A percentile compares a stretch with the other conserved stretches of the same genome.
Conservation (phyloP, 192 early-diverging fungal genomes). For the Backusella australiensis region DNA sequence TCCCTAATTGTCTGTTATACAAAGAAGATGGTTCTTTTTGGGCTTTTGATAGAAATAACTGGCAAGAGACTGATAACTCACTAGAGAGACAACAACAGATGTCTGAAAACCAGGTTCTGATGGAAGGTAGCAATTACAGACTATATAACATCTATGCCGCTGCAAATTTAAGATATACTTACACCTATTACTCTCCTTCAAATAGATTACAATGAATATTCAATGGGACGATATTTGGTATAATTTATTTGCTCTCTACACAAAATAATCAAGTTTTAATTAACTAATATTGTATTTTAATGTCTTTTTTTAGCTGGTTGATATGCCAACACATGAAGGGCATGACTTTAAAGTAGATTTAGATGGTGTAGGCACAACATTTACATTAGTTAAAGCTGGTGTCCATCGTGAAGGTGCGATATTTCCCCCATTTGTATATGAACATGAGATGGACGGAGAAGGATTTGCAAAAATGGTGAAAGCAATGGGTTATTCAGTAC, state of each 20-base stretch:
- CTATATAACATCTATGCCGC: not conserved
- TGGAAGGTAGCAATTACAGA: slow-evolving; percentile 12
- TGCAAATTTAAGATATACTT: slow-evolving; percentile 21
- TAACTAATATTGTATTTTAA: not conserved
- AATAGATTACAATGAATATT: slow-evolving; percentile 28
- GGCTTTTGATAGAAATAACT: slow-evolving; percentile 66
- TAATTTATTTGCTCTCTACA: not conserved
- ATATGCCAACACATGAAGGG: slow-evolving; percentile 26
- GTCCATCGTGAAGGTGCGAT: slow-evolving; percentile 64
- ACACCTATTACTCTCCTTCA: not conserved
- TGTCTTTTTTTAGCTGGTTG: slow-evolving; percentile 27
- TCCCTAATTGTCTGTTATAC: slow-evolving; percentile 49
- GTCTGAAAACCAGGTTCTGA: slow-evolving; percentile 29
- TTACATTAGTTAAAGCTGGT: slow-evolving; percentile 60
- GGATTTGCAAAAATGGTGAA: slow-evolving; percentile 70
- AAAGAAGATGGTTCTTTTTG: slow-evolving; percentile 22
- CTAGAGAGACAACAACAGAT: slow-evolving; percentile 31
- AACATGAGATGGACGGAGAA: slow-evolving; percentile 68
- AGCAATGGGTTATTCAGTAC: slow-evolving; percentile 56
- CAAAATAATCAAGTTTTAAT: not conserved
- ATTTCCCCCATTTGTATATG: slow-evolving; percentile 59
- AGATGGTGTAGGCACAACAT: slow-evolving; percentile 68
- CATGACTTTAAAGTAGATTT: slow-evolving; percentile 38
- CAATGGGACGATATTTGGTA: slow-evolving; percentile 22
- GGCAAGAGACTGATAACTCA: slow-evolving; percentile 59